phyloP scores from a whole-genome alignment of 83 land plant genomes.

The Thuja plicata region DNA sequence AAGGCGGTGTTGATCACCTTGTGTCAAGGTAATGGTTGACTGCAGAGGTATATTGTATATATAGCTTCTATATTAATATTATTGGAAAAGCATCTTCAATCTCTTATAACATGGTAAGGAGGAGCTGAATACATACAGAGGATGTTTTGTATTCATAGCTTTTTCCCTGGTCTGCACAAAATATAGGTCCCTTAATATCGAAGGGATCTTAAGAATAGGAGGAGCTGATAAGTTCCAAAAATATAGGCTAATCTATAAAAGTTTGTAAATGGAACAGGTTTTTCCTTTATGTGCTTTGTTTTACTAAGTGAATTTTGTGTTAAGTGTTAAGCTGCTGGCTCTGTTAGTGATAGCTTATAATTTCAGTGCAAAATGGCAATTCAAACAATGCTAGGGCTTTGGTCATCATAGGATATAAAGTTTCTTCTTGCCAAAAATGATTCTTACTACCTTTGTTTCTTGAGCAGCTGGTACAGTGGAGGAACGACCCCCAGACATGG shows the following conservation, averaged over 20 bases:
- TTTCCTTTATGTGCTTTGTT: neutral
- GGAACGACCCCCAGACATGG: neutral
- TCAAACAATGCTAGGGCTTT: neutral
- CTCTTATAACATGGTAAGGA: neutral
- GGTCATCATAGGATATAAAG: neutral
- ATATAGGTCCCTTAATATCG: neutral
- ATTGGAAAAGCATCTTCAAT: neutral
- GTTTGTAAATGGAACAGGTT: neutral
- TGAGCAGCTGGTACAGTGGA: neutral
- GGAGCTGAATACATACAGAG: neutral
- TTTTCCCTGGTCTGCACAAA: neutral
- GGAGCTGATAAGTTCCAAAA: neutral
- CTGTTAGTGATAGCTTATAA: neutral
- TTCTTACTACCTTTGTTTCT: neutral
- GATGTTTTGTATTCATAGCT: neutral
- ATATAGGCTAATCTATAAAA: neutral
- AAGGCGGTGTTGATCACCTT: neutral
- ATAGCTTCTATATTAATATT: neutral
- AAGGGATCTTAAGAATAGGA: neutral
- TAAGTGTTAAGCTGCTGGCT: neutral
- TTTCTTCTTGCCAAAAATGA: neutral
- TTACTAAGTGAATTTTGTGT: neutral
- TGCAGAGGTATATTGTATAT: neutral
- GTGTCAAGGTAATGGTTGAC: neutral
- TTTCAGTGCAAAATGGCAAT: neutral